These are phyloP conservation scores for Malus hybrid DNA, from an alignment of 331 rosid genomes.

Conservation along the genomic window DNA sequence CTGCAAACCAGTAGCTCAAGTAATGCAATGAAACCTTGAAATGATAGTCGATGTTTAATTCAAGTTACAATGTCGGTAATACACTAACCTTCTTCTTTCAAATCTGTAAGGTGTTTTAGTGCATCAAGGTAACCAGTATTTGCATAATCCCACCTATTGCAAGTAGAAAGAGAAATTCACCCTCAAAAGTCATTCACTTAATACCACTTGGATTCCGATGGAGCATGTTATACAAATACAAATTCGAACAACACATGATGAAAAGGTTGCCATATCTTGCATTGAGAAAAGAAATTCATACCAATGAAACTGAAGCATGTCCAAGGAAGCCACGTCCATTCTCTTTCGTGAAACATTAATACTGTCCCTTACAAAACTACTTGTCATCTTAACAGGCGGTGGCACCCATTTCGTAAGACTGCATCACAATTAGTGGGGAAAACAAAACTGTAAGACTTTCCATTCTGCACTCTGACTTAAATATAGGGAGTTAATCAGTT, in stretches of 20 bases:
- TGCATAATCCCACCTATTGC: constrained; percentile 90
- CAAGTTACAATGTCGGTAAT: not conserved
- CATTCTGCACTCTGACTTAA: not conserved
- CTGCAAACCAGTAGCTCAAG: constrained; percentile 40
- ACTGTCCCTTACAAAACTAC: constrained; percentile 75
- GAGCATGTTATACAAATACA: too few relatives aligned
- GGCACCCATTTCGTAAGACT: constrained; percentile 99
- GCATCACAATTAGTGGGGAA: constrained; percentile 17
- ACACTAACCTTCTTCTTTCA: constrained; percentile 72
- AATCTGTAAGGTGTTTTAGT: constrained; percentile 84
- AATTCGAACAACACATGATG: not conserved
- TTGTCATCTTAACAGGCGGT: constrained; percentile 93
- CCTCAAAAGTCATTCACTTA: not conserved
- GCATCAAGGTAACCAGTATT: constrained; percentile 90
- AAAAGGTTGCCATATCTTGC: not conserved
- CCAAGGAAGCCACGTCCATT: constrained; percentile 90
- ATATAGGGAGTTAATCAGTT: not conserved
- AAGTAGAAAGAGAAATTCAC: constrained; percentile 12
- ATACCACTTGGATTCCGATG: not conserved
- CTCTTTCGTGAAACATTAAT: constrained; percentile 81
- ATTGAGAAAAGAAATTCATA: constrained; percentile 15
- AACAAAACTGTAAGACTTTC: not conserved
- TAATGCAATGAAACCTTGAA: constrained; percentile 27
- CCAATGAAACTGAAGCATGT: constrained; percentile 99
- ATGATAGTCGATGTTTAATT: not conserved